phyloP scores from a whole-genome alignment of 768 basidiomycete genomes.

The Boletus patriciae region DNA sequence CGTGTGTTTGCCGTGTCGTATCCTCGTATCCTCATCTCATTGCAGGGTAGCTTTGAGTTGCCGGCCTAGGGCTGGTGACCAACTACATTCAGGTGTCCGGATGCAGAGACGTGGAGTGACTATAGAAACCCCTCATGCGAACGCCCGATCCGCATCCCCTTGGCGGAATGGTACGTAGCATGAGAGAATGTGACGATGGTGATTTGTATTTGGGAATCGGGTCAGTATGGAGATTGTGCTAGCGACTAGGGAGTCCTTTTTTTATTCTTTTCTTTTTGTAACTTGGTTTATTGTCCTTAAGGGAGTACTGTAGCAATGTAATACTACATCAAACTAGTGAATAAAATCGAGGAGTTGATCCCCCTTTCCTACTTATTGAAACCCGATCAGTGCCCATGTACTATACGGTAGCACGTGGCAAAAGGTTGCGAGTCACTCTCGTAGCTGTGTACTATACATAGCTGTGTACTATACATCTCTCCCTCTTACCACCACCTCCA shows the following conservation, averaged over 20 bases:
- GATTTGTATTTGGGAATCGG: not conserved
- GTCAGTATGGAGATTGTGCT: not conserved
- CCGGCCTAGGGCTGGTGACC: conserved; percentile 16
- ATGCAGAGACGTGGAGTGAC: not conserved
- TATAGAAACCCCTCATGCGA: not conserved
- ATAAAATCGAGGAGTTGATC: not conserved
- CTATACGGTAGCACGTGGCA: conserved; percentile 2
- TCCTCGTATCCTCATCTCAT: not conserved
- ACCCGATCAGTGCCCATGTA: not conserved
- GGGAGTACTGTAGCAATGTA: not conserved
- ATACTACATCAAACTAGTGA: not conserved
- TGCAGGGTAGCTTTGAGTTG: conserved; percentile 7
- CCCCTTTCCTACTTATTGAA: too few species aligned
- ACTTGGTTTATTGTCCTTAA: too few species aligned
- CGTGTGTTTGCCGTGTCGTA: not conserved
- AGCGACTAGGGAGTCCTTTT: too few species aligned
- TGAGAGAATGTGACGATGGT: not conserved
- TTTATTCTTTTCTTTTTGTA: too few species aligned
- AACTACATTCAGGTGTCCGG: not conserved
- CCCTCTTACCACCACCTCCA: conserved; percentile 4
- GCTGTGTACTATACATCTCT: not conserved
- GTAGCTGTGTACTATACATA: not conserved
- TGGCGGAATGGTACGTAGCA: not conserved
- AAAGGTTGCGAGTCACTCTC: conserved; percentile 9
- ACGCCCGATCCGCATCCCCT: not conserved